These are phyloP conservation scores for Hanseniaspora vineae DNA, from an alignment of 805 yeast genomes.

Conservation along the genomic window DNA sequence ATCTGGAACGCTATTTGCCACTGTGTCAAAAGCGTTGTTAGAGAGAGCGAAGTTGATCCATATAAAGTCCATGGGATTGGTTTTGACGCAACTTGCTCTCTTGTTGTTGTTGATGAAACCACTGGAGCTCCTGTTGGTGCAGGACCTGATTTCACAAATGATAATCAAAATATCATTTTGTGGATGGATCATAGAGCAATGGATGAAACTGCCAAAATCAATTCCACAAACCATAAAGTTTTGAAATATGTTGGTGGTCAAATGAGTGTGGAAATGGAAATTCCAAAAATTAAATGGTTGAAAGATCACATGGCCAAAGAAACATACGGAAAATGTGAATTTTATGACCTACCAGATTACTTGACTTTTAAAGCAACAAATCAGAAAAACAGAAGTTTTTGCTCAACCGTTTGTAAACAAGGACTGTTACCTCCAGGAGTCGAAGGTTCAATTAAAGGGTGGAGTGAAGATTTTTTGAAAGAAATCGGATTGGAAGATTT, in stretches of 20 bases:
- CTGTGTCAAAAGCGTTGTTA: conserved; percentile 63
- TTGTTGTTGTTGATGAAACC: conserved; percentile 61
- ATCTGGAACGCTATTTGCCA: conserved; percentile 83
- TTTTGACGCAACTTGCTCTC: conserved; percentile 94
- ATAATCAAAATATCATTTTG: conserved; percentile 68
- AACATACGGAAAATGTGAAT: conserved; percentile 49
- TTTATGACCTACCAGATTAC: conserved; percentile 86
- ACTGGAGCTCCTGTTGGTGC: conserved; percentile 68
- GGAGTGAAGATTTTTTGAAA: conserved; percentile 72
- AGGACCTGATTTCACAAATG: conserved; percentile 75
- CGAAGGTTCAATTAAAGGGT: conserved; percentile 73
- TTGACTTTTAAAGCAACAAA: conserved; percentile 87
- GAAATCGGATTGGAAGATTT: conserved; percentile 65
- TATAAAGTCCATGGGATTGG: conserved; percentile 72
- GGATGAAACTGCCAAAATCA: conserved; percentile 66
- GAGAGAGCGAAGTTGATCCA: conserved; percentile 65
- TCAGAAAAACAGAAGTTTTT: conserved; percentile 72
- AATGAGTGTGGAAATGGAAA: conserved; percentile 97
- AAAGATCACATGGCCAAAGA: conserved; percentile 66
- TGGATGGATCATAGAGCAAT: conserved; percentile 99
- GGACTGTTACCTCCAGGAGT: conserved; percentile 90
- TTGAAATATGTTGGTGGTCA: conserved; percentile 91
- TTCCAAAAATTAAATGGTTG: conserved; percentile 95
- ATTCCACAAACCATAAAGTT: conserved; percentile 64
- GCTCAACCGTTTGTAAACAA: conserved; percentile 91